A percentile compares a stretch with the other conserved stretches of the same genome.
phyloP scores from a whole-genome alignment of 1,284 basidiomycete genomes.

The Caloboletus firmus region DNA sequence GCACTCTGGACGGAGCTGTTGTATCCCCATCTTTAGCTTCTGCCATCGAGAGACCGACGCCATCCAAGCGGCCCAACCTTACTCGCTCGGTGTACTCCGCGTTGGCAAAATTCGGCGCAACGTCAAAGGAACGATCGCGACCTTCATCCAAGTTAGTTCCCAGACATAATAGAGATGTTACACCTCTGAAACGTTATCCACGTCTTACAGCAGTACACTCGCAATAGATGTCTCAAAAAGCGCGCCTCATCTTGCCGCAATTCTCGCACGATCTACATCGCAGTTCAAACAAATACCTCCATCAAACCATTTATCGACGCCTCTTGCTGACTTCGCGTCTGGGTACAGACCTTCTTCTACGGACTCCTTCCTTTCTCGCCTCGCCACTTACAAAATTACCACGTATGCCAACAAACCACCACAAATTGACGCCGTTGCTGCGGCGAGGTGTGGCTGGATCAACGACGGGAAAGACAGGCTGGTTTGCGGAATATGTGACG shows the following conservation, averaged over 20 bases:
- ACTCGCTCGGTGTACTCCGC: conserved; percentile 68
- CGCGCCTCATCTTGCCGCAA: conserved; percentile 67
- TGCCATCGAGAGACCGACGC: conserved; percentile 41
- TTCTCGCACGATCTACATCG: conserved; percentile 60
- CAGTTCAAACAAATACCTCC: conserved; percentile 41
- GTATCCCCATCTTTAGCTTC: conserved; percentile 31
- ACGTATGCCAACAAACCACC: conserved; percentile 77
- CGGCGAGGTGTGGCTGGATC: conserved; percentile 75
- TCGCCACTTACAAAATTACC: conserved; percentile 71
- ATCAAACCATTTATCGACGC: conserved; percentile 35
- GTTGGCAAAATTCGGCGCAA: conserved; percentile 71
- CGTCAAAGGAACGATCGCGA: conserved; percentile 44
- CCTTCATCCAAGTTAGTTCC: conserved; percentile 38
- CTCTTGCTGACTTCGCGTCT: conserved; percentile 40
- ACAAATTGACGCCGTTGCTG: conserved; percentile 71
- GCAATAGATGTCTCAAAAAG: conserved; percentile 46
- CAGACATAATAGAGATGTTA: background rate
- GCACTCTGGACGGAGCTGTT: conserved; percentile 60
- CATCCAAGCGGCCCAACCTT: conserved; percentile 53
- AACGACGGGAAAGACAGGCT: conserved; percentile 76
- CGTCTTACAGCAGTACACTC: conserved; percentile 14
- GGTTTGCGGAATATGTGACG: conserved; percentile 65
- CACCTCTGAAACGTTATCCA: conserved; percentile 16
- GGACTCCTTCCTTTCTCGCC: conserved; percentile 65
- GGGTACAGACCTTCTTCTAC: conserved; percentile 78